Percentiles rank a stretch among this genome's conserved stretches.
Conservation (phyloP, 202 grass and related monocot genomes). For the Brachypodium distachyon region DNA sequence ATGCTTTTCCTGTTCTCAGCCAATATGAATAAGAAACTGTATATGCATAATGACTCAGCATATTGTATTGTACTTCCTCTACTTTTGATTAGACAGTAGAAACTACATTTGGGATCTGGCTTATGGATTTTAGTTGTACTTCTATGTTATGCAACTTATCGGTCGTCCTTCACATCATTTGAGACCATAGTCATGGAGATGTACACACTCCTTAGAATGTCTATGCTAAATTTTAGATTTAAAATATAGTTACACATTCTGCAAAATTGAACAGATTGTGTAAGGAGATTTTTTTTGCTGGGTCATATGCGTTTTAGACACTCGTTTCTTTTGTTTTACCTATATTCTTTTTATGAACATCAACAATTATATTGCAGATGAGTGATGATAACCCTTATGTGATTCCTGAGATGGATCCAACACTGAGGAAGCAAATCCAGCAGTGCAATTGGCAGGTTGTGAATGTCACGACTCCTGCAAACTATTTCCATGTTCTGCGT, state of each 20-base stretch:
- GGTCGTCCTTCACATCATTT: not conserved
- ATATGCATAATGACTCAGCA: not conserved
- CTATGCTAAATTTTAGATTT: no score
- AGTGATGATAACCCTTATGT: constrained; percentile 84
- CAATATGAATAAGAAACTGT: not conserved
- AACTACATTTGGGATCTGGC: not conserved
- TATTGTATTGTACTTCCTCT: not conserved
- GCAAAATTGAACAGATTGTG: no score
- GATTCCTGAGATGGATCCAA: constrained; percentile 94
- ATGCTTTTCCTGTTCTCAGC: not conserved
- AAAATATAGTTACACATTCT: no score
- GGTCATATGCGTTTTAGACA: no score
- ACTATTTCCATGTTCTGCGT: constrained; percentile 85
- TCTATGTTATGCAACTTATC: no score
- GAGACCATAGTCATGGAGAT: not conserved
- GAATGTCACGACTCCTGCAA: constrained; percentile 45
- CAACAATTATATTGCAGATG: constrained; percentile 49
- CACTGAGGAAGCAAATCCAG: constrained; percentile 85
- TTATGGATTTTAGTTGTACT: not conserved
- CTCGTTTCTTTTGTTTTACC: no score
- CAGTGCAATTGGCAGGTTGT: constrained; percentile 75
- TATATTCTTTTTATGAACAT: no score
- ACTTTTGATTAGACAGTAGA: not conserved
- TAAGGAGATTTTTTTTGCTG: no score
- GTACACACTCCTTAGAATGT: no score